Percentiles rank a stretch among this genome's conserved stretches.
These are phyloP conservation scores for Aspergillus saccharolyticus DNA, from an alignment of 495 filamentous ascomycete genomes.

Conservation along the genomic window DNA sequence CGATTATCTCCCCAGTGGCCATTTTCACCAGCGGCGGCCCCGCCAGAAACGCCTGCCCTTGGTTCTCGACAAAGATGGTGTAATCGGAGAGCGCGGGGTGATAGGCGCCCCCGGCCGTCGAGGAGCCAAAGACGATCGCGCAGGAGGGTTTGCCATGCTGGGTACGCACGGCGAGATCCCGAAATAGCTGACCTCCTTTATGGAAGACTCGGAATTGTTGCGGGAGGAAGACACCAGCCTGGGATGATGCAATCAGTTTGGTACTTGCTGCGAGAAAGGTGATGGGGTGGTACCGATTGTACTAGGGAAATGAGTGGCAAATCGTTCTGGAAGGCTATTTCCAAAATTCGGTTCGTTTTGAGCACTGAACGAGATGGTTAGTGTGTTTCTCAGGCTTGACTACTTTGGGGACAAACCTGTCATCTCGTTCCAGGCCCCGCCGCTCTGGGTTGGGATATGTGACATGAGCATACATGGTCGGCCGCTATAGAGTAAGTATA, in stretches of 20 bases:
- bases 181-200: constrained; percentile 31
- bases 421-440: constrained; percentile 29
- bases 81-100: constrained; percentile 33
- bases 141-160: constrained; percentile 27
- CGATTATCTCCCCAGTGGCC: constrained; percentile 30
- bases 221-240: constrained; percentile 32
- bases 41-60: constrained; percentile 30
- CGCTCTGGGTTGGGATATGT: constrained; percentile 25
- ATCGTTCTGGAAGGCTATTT: constrained; percentile 28
- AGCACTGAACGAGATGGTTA: constrained; percentile 12
- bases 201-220: constrained; percentile 34
- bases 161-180: constrained; percentile 26
- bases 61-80: constrained; percentile 32
- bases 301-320: constrained; percentile 29
- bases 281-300: constrained; percentile 22
- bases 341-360: constrained; percentile 30
- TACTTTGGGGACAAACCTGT: constrained; percentile 8
- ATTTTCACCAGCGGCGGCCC: constrained; percentile 33
- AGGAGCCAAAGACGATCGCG: constrained; percentile 32
- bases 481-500: constrained; percentile 9
- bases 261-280: too few species aligned
- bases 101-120: constrained; percentile 33
- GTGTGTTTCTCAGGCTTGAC: neutral
- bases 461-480: constrained; percentile 25
- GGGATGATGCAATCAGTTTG: neutral